These are phyloP conservation scores for Turritis glabra DNA, from an alignment of 345 rosid species.

Conservation along the genomic window DNA sequence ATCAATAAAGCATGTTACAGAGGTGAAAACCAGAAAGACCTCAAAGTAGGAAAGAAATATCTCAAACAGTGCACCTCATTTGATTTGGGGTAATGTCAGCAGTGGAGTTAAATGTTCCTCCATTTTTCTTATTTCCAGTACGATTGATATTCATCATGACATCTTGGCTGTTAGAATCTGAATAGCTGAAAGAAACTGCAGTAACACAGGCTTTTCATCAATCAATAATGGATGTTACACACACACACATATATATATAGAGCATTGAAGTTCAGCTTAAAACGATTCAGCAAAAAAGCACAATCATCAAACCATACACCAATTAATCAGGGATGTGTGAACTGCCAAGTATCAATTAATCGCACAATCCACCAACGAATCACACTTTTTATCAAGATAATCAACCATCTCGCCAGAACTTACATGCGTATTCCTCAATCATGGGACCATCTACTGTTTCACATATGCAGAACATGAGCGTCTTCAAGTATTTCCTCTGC, in stretches of 20 bases:
- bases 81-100: conserved; percentile 84
- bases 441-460: conserved; percentile 75
- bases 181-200: conserved; percentile 94
- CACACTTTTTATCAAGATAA: conserved; percentile 4
- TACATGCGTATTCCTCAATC: conserved; percentile 93
- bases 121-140: conserved; percentile 70
- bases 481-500: conserved; percentile 85
- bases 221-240: not conserved
- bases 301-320: not conserved
- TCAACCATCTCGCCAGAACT: conserved; percentile 8
- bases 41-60: not conserved
- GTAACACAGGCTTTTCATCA: conserved; percentile 26
- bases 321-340: not conserved
- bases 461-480: conserved; percentile 86
- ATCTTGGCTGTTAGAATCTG: conserved; percentile 73
- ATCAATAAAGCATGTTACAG: not conserved
- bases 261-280: not conserved
- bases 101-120: conserved; percentile 70
- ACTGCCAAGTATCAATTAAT: not conserved
- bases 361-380: not conserved
- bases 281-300: not conserved
- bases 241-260: no score
- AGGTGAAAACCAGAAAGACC: not conserved
- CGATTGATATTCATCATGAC: conserved; percentile 85
- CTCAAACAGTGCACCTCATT: conserved; percentile 62